Base-by-base conservation (phyloP, 768 basidiomycete genomes). In the Boletus reticulatus region DNA sequence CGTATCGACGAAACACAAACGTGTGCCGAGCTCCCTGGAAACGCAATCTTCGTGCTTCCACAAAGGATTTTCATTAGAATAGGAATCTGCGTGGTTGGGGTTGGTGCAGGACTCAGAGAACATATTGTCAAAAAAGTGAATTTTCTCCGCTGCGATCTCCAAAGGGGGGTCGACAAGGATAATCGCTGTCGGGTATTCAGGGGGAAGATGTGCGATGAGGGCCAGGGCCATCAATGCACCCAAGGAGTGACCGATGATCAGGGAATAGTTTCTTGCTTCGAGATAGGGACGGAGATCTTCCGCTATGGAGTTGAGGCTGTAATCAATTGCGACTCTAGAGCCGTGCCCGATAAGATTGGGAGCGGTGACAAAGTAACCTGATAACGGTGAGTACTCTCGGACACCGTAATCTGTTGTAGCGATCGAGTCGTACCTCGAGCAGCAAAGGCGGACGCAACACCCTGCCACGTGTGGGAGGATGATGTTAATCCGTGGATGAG, bases 401-500 rank as follows among this genome's bases (percentile, higher is more conserved):
- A n/a, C 31, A 6, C 12, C 11, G 14, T 32, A 16, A 36, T 27
- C 6, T 12, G 13, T 17, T 20, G 3, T 13, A 11, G 17, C 0
- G 10, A 24, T 22, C 7, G 19, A 46, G n/a, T 27, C 38, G 4
- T 43, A 66, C 68, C 64, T 58, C 55, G 54, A 14, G 47, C 37
- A 22, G 43, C 66, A 42, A 66, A 55, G 1, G 59, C 41, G 10
- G 46, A 44, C 2, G 61, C 68, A 2, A 66, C 50, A 13, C 56
- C 48, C 19, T 59, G 56, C 66, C 68, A 66, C 2, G 57, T 50
- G 7, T 58, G 61, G 1, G 65, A 60, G 3, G 64, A 60, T 1
- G 59, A 66, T 20, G 61, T 49, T 2, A 65, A 16, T 8, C 69
- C 68, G n/a, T 70, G 69, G 42, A 70, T 55, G 24, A 69, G 38